These are phyloP conservation scores for Mortierella sp. DNA, from an alignment of 371 early-diverging fungal species.

Conservation along the genomic window DNA sequence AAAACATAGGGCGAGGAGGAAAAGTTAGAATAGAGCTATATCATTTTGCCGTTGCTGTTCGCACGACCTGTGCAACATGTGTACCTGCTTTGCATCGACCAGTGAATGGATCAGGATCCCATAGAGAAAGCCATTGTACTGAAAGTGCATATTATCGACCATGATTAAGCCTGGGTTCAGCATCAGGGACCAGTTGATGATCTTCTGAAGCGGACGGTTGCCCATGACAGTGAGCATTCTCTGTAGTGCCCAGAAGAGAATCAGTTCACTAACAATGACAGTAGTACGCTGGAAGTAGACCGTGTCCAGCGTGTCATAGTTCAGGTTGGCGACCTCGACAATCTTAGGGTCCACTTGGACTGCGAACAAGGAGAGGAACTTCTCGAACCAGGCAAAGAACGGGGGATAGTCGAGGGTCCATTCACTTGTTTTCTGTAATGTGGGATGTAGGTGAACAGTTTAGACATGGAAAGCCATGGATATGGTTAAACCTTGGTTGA, in stretches of 20 bases:
- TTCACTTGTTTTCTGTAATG: slow-evolving; percentile 79
- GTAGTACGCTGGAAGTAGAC: slow-evolving; percentile 88
- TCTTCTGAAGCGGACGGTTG: slow-evolving; percentile 50
- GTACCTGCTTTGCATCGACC: slow-evolving; percentile 78
- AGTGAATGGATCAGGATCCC: slow-evolving; percentile 89
- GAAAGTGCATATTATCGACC: slow-evolving; percentile 95
- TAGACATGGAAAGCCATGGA: too few species aligned
- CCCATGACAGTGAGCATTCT: slow-evolving; percentile 53
- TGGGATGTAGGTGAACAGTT: background rate
- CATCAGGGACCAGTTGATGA: slow-evolving; percentile 63
- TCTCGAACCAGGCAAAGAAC: slow-evolving; percentile 97
- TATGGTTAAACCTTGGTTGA: too few species aligned
- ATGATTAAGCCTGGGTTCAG: slow-evolving; percentile 89
- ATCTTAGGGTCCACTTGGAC: slow-evolving; percentile 78
- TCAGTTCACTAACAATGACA: slow-evolving; percentile 85
- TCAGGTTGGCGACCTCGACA: slow-evolving; percentile 75
- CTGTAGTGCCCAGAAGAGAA: slow-evolving; percentile 76
- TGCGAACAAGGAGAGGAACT: slow-evolving; percentile 75
- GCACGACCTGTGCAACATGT: too few species aligned
- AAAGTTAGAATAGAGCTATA: background rate
- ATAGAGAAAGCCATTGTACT: slow-evolving; percentile 96
- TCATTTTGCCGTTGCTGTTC: background rate
- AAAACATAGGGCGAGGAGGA: background rate
- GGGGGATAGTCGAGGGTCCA: slow-evolving; percentile 99
- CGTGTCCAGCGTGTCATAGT: slow-evolving; percentile 74